A percentile compares a stretch with the other conserved stretches of the same genome.
Evolutionary conservation across 2,329 filamentous ascomycete genomes (phyloP).

Genomic region (Alternaria sp.): DNA sequence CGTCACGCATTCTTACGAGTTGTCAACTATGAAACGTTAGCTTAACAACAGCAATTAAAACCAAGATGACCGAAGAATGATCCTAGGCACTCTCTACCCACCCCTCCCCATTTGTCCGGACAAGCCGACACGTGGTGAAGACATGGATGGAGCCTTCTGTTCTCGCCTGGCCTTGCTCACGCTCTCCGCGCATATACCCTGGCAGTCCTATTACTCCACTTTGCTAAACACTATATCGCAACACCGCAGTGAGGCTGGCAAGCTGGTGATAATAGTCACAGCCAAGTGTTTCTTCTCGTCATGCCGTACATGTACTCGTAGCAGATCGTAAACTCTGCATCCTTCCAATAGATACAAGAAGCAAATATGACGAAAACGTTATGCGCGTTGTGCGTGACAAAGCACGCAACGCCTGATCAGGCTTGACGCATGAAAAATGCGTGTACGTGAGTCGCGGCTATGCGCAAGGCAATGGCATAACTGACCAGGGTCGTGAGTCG

Average conservation of each 20-base stretch:
- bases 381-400: background rate
- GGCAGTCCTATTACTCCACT: background rate
- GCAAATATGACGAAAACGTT: background rate
- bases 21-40: conserved; percentile 1
- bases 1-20: background rate
- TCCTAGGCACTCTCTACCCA: background rate
- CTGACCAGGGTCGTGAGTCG: background rate
- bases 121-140: background rate
- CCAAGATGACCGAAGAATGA: background rate
- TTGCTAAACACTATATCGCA: background rate
- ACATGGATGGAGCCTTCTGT: background rate
- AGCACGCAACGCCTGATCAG: background rate
- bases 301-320: background rate
- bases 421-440: background rate
- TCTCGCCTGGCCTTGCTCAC: background rate
- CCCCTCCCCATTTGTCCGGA: background rate
- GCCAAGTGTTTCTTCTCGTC: background rate
- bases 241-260: background rate
- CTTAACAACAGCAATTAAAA: background rate
- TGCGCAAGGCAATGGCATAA: background rate
- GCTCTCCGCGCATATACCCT: background rate
- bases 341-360: background rate
- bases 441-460: background rate
- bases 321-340: background rate
- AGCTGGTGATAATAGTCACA: background rate